Evolutionary conservation across 345 rosid species (phyloP), one percentile per base, ranked within the genome.

Genomic region (Citrus cavaleriei): DNA sequence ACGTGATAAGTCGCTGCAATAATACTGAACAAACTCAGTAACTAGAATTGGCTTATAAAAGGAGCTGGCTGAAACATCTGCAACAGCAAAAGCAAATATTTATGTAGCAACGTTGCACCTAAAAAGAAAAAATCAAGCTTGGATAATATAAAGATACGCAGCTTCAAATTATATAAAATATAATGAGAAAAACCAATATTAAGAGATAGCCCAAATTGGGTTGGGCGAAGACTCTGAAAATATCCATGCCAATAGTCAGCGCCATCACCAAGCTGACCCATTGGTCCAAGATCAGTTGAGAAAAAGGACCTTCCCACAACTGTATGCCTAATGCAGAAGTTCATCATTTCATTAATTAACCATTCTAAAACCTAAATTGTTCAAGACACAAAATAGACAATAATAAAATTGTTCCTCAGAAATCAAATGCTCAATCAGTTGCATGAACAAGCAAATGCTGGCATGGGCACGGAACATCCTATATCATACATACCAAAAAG

Each of bases 61-160:
- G 0, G 93, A 77, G 30, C 90, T 83, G 3, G 98, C 97, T 0
- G 97, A 91, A 9, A 92, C 86, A 75, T 95, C 98, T 95, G 87
- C 71, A 81, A 60, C 13, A 61, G 27, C 0, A 28, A 70, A 64
- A 68, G 18, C 24, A 57, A 4, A 27, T 4, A 49, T 38, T 24
- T 10, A 37, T 51, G 6, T 2, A 27, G 57, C 38, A 73, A 25
- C 30, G 21, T 27, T 14, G 68, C 24, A 46, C 27, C 35, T 3
- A 21, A 14, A 27, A 32, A 32, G 1, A 27, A 1, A 27, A 27
- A 27, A 27, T 27, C 28, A 27, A 27, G 28, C 1, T 27, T 27
- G 28, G 1, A 27, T 27, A 27, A 1, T 27, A 27, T 27, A 27
- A 27, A 27, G 28, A 27, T 1, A 27, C 0, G 28, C 28, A 27